phyloP scores from a whole-genome alignment of 805 yeast species.

The Blastobotrys muscicola region DNA sequence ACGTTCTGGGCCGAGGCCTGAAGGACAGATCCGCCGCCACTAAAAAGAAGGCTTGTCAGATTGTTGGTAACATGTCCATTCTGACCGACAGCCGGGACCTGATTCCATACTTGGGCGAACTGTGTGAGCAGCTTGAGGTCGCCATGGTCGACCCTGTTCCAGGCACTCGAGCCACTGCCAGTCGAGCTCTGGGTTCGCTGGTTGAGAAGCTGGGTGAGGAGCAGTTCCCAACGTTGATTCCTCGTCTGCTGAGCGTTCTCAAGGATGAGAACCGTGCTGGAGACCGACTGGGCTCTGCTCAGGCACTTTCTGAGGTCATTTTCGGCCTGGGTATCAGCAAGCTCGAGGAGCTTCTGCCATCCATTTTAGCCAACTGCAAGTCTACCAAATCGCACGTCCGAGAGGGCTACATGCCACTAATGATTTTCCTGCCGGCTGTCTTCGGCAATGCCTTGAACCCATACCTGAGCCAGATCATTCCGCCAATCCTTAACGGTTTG shows the following conservation, averaged over 20 bases:
- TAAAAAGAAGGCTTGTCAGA: conserved; percentile 90
- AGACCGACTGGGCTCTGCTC: conserved; percentile 94
- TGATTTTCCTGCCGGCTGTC: conserved; percentile 86
- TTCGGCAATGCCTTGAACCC: conserved; percentile 90
- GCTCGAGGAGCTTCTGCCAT: conserved; percentile 82
- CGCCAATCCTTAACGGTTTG: conserved; percentile 84
- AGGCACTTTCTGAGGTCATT: conserved; percentile 88
- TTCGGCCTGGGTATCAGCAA: conserved; percentile 84
- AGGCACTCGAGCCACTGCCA: conserved; percentile 92
- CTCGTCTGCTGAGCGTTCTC: conserved; percentile 64
- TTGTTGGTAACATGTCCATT: conserved; percentile 98
- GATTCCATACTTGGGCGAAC: conserved; percentile 66
- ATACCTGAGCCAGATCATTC: conserved; percentile 72
- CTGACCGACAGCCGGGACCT: conserved; percentile 83
- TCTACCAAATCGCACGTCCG: conserved; percentile 63
- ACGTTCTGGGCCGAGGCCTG: conserved; percentile 93
- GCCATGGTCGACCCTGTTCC: conserved; percentile 99
- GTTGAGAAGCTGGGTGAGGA: conserved; percentile 97
- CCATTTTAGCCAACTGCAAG: conserved; percentile 61
- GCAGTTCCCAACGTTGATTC: conserved; percentile 83
- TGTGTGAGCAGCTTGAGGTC: conserved; percentile 73
- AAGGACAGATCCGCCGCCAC: conserved; percentile 87
- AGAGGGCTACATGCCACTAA: conserved; percentile 85
- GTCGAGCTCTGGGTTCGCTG: conserved; percentile 91
- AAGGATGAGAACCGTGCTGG: conserved; percentile 74